Conservation (phyloP, 148 eudicot genomes). For the Tetragonia tetragonoides region DNA sequence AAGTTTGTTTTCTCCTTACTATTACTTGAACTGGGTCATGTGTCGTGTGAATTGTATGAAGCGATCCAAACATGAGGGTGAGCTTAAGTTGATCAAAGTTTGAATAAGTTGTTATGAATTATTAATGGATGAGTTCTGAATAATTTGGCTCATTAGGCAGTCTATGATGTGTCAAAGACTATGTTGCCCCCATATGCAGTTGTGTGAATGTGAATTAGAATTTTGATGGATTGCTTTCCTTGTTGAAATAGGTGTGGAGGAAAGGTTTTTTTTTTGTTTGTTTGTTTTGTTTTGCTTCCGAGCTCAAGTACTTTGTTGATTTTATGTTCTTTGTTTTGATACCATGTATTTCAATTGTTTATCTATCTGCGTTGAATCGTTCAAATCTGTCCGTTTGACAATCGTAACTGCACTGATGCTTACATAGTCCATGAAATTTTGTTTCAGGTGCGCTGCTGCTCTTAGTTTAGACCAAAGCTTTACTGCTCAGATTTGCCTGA, state of each 20-base stretch:
- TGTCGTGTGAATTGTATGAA: neutral
- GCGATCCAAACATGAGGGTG: neutral
- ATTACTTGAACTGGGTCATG: neutral
- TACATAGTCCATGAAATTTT: slow-evolving; percentile 6
- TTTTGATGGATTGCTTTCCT: neutral
- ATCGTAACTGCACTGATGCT: slow-evolving; percentile 3
- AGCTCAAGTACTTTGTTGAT: neutral
- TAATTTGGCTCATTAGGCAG: neutral
- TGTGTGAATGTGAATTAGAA: neutral
- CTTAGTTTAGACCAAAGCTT: slow-evolving; percentile 18
- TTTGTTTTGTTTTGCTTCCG: neutral
- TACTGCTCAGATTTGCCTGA: slow-evolving; percentile 29
- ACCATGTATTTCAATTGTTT: neutral
- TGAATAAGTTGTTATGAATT: no score
- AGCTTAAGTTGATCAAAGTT: no score
- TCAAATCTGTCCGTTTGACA: neutral
- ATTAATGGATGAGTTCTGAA: neutral
- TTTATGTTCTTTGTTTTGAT: neutral
- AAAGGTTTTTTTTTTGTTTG: neutral
- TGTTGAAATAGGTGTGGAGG: neutral
- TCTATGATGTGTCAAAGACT: neutral
- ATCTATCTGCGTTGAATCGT: neutral
- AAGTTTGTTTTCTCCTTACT: neutral
- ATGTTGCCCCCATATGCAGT: neutral
- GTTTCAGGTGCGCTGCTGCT: slow-evolving; percentile 42